Evolutionary conservation across 257 asterid genomes (phyloP), one percentile per base, ranked within the genome.

Genomic region (Henckelia pumila): DNA sequence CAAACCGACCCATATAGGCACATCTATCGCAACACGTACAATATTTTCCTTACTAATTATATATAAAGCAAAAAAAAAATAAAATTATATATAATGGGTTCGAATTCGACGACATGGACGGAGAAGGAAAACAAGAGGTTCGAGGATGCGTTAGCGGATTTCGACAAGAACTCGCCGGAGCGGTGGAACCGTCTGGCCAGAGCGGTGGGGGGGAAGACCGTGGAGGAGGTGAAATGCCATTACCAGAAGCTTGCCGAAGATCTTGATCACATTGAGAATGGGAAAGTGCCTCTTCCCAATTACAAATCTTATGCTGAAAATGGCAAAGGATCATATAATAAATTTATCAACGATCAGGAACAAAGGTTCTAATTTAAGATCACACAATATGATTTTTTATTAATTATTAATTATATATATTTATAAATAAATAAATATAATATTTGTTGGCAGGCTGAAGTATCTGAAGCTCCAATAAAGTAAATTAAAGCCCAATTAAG

Each of bases 181-280:
- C 8, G 86, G 30, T 89, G 94, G 91, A 77, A 72, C 47, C 85
- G 82, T 8, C 5, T 89, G 73, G 88, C 90, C 35, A 74, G 69
- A 35, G 92, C 85, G 0, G 88, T 85, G 8, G 89, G 85, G 0
- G 75, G 82, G 3, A 89, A 89, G 81, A 76, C 88, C 9, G 88
- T 73, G 64, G 92, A 85, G 59, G 95, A 89, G 24, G 87, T 89
- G 76, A 86, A 83, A 64, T 17, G 49, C 23, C 96, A 89, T 64
- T 89, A 86, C 66, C 78, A 80, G 25, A 72, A 61, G 83, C 90
- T 86, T 6, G 81, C 78, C 2, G 82, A 84, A 55, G 96, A 89
- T 67, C 68, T 89, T 32, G 26, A 77, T 0, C 76, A 4, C 56
- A 89, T 89, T 4, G 95, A 89, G 57, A 65, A 88, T 1, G 96